Evolutionary conservation across 441 rosid genomes (phyloP).

Genomic region (Flueggea neowawraea): DNA sequence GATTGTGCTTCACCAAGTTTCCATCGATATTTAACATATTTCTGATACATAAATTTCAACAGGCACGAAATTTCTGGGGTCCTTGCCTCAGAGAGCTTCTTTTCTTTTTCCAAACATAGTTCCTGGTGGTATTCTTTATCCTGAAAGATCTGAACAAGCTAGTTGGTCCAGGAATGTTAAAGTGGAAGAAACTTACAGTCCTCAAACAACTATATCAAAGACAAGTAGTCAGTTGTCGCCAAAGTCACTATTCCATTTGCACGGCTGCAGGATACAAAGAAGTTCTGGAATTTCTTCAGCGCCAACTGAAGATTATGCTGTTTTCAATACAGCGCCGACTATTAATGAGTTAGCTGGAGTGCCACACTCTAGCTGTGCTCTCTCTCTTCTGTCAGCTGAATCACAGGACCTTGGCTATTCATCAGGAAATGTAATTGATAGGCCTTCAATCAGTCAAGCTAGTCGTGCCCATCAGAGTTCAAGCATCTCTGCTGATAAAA

Average conservation of each 20-base stretch:
- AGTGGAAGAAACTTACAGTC: conserved; percentile 19
- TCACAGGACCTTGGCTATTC: conserved; percentile 42
- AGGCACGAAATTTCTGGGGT: conserved; percentile 37
- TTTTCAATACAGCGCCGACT: conserved; percentile 29
- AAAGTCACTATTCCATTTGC: conserved; percentile 24
- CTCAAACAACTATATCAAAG: conserved; percentile 9
- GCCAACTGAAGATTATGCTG: conserved; percentile 23
- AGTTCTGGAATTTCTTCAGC: conserved; percentile 26
- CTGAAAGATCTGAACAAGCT: conserved; percentile 27
- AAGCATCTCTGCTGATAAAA: conserved; percentile 17
- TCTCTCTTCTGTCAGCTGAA: conserved; percentile 94
- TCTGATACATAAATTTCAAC: conserved; percentile 11
- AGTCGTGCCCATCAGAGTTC: conserved; percentile 14
- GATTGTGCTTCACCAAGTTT: neutral
- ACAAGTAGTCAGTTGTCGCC: conserved; percentile 19
- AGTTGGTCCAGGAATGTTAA: conserved; percentile 21
- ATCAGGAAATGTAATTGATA: conserved; percentile 26
- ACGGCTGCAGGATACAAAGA: conserved; percentile 23
- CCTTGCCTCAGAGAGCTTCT: conserved; percentile 29
- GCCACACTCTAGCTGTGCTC: conserved; percentile 61
- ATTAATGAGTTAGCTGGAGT: conserved; percentile 39
- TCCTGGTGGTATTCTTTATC: conserved; percentile 21
- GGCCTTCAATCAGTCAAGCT: conserved; percentile 29
- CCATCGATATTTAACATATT: neutral
- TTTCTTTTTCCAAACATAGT: conserved; percentile 31